Evolutionary conservation across 306 rosid genomes (phyloP), one percentile per base, ranked within the genome.

Genomic region (Quercus ilex): DNA sequence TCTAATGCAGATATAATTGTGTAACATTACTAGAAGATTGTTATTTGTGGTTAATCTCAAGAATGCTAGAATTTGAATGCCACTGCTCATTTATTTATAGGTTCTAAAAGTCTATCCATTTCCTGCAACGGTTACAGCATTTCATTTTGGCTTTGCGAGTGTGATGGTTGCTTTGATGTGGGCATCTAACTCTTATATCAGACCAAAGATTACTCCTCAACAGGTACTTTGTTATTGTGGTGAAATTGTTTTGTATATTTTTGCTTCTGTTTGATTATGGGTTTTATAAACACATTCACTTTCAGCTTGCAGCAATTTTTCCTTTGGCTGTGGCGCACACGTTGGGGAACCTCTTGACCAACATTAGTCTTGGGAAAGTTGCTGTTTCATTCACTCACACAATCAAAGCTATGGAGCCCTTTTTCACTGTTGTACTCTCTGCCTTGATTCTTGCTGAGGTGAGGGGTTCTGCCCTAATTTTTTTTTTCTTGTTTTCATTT

Each of bases 321-420:
- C 97, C 94, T 19, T 56, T 91, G 82, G 97, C 84, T 62, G 63
- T 89, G 82, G 89, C 86, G 69, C 93, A 92, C 79, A 89, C 97
- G 14, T 28, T 91, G 77, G 97, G 97, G 49, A 92, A 88, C 87
- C 30, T 91, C 60, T 69, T 91, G 86, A 92, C 96, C 51, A 92
- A 91, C 86, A 72, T 92, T 31, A 92, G 97, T 69, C 70, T 92
- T 59, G 91, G 93, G 57, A 88, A 78, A 80, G 96, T 91, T 78
- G 75, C 96, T 26, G 93, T 92, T n/a, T 92, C 93, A 9, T 92
- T 92, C 88, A 91, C 96, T 75, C 97, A 91, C 85, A 92, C 97
- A 56, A 85, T 92, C 81, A 92, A 92, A 88, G 72, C 96, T 51
- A 80, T 90, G 92, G 97, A 92, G 79, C 97, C 97, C 46, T 83